phyloP scores from a whole-genome alignment of 257 asterid genomes.

The Catharanthus roseus region DNA sequence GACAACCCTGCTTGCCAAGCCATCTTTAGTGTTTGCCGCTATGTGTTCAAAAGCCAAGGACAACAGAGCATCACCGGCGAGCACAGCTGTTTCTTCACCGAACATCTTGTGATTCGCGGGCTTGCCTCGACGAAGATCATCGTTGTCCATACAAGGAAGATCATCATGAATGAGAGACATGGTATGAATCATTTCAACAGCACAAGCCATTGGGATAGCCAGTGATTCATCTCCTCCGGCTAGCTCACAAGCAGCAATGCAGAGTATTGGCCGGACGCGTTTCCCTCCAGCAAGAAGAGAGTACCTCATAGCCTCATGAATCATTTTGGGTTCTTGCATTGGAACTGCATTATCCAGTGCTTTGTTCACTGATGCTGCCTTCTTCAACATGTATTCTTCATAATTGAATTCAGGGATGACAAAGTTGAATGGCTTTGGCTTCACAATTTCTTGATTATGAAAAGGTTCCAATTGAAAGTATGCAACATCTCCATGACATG shows the following conservation, averaged over 20 bases:
- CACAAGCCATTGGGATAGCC: conserved; percentile 57
- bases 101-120: conserved; percentile 63
- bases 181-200: conserved; percentile 68
- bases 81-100: conserved; percentile 58
- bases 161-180: conserved; percentile 74
- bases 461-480: conserved; percentile 4
- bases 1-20: conserved; percentile 27
- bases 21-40: conserved; percentile 37
- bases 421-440: conserved; percentile 6
- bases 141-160: conserved; percentile 73
- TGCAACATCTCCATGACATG: conserved; percentile 24
- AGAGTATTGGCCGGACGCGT: conserved; percentile 53
- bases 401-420: conserved; percentile 36
- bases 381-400: conserved; percentile 40
- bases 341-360: conserved; percentile 60
- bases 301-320: conserved; percentile 65
- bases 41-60: conserved; percentile 55
- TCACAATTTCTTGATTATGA: conserved; percentile 21
- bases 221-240: conserved; percentile 49
- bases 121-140: conserved; percentile 54
- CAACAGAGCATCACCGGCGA: conserved; percentile 63
- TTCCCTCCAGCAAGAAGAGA: conserved; percentile 71
- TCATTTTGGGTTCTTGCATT: conserved; percentile 41
- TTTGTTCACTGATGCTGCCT: conserved; percentile 37
- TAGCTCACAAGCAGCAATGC: conserved; percentile 58